phyloP scores from a whole-genome alignment of 805 yeast genomes.

The Metschnikowia kofuensis region DNA sequence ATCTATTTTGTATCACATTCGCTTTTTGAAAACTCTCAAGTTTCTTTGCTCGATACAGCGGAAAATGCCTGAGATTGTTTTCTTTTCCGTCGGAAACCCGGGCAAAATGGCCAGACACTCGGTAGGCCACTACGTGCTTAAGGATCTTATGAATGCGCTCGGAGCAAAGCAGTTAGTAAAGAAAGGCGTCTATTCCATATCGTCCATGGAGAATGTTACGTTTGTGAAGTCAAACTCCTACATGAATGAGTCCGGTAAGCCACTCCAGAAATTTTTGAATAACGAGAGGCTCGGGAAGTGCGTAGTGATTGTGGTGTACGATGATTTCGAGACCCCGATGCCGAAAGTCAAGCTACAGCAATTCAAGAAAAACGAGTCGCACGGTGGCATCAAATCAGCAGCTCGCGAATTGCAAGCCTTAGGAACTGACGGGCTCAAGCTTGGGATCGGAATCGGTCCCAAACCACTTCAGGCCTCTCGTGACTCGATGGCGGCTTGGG shows the following conservation, averaged over 20 bases:
- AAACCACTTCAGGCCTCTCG: constrained; percentile 33
- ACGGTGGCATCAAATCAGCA: constrained; percentile 36
- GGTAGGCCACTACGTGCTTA: constrained; percentile 35
- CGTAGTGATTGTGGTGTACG: constrained; percentile 29
- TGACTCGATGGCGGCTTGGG: constrained; percentile 40
- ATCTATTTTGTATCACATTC: not conserved
- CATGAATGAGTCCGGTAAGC: constrained; percentile 40
- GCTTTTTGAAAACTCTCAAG: not conserved
- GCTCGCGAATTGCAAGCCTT: constrained; percentile 9
- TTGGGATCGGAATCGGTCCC: constrained; percentile 44
- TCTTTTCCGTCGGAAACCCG: constrained; percentile 40
- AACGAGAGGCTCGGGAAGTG: constrained; percentile 17
- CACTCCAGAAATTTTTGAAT: constrained; percentile 25
- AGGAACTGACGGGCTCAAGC: constrained; percentile 21
- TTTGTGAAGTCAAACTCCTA: constrained; percentile 37
- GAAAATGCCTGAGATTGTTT: constrained; percentile 9
- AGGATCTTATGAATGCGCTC: constrained; percentile 23
- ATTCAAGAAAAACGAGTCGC: constrained; percentile 38
- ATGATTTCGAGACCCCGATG: constrained; percentile 37
- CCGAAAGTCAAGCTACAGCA: constrained; percentile 28
- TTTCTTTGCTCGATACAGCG: too few species aligned
- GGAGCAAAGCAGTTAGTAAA: constrained; percentile 29
- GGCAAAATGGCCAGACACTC: constrained; percentile 41
- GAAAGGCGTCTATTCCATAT: constrained; percentile 28
- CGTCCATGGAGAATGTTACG: constrained; percentile 21